Evolutionary conservation across 129 eudicot species (phyloP).

Genomic region (Chrysanthemum makinoi): DNA sequence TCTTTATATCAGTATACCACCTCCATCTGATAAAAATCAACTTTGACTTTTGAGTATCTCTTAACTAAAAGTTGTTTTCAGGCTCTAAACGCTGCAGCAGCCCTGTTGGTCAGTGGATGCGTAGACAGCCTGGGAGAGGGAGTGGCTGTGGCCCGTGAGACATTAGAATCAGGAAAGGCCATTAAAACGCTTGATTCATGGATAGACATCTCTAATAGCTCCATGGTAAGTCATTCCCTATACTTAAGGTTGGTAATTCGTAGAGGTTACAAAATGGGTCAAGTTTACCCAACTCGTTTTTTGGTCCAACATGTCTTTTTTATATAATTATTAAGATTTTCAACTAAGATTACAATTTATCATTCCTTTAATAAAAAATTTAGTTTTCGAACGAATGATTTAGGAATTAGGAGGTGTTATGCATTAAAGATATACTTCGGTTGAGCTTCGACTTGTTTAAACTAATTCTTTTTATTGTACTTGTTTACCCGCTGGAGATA

Average conservation of each 20-base stretch:
- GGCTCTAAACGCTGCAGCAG: slow-evolving; percentile 91
- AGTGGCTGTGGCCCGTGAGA: slow-evolving; percentile 73
- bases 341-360: neutral
- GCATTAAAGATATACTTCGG: neutral
- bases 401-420: no score
- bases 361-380: neutral
- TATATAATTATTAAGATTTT: neutral
- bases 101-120: slow-evolving; percentile 70
- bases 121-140: slow-evolving; percentile 66
- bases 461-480: neutral
- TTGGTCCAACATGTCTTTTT: neutral
- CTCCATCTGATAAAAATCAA: neutral
- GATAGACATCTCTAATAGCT: slow-evolving; percentile 55
- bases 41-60: neutral
- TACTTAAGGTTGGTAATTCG: neutral
- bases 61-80: slow-evolving; percentile 21
- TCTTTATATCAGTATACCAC: neutral
- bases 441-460: neutral
- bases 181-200: slow-evolving; percentile 66
- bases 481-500: slow-evolving; percentile 6
- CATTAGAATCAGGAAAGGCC: slow-evolving; percentile 67
- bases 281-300: neutral
- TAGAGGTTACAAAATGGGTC: neutral
- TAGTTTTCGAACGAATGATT: no score
- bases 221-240: slow-evolving; percentile 15